Evolutionary conservation across 1,139 yeast species (phyloP), one percentile per base, ranked within the genome.

Genomic region (Saccharomyces hybrid): DNA sequence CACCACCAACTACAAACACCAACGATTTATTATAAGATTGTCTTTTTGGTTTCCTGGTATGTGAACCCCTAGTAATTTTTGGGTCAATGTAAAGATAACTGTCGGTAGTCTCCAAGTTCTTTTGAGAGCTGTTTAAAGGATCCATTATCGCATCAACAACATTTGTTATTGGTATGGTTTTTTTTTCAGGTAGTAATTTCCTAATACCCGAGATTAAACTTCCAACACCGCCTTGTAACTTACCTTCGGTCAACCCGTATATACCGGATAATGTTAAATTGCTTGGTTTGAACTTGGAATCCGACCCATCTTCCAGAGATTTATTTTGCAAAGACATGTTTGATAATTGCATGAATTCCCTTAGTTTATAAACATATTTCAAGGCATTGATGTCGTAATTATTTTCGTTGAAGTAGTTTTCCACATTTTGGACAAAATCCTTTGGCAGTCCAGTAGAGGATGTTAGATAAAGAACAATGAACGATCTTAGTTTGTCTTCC

Each of bases 1-100:
- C 99, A 38, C 99, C 99, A 23, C 99, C 99, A 56, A 95, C 91
- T 51, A 90, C 88, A 70, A 93, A 95, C 16, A 93, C 96, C 55
- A 88, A 75, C 2, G 96, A 83, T 61, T 89, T 95, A 58, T 81
- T 83, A 68, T 88, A 89, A 13, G 84, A 75, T 64, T 86, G 90
- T 67, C 96, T 82, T 69, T 84, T 86, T 41, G 98, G 97, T 47
- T 91, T 95, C 63, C 87, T 84, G 5, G 96, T 81, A 63, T 86
- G 91, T 1, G 96, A 86, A 4, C 98, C 98, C 61, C 98, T 80
- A 4, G 88, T 83, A 49, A 78, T 74, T 62, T 83, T 84, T 28
- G 99, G 97, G 69, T 93, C 98, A 66, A 88, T 86, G 68, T 85
- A 91, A 56, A 93, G 74, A 69, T 93, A 93, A 63, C 88, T 96